Conservation (phyloP, 1,139 yeast genomes). For the Barnettozyma hawaiiensis region DNA sequence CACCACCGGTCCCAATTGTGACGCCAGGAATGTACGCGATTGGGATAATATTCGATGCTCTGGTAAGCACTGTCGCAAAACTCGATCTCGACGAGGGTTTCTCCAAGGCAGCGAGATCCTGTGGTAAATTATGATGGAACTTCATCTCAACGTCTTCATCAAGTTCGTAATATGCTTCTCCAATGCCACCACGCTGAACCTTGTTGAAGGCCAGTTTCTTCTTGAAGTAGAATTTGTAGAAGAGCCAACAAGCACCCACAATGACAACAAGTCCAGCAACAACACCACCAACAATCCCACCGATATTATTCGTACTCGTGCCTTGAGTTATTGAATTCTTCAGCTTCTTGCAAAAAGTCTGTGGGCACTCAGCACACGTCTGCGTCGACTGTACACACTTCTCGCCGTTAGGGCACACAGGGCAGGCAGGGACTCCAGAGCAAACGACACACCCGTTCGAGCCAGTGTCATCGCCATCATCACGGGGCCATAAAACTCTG, state of each 20-base stretch:
- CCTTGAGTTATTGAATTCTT: slow-evolving; percentile 13
- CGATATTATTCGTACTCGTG: slow-evolving; percentile 12
- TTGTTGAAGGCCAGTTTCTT: slow-evolving; percentile 26
- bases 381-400: slow-evolving; percentile 47
- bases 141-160: slow-evolving; percentile 29
- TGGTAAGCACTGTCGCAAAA: slow-evolving; percentile 59
- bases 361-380: slow-evolving; percentile 54
- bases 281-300: slow-evolving; percentile 47
- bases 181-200: slow-evolving; percentile 23
- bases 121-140: slow-evolving; percentile 19
- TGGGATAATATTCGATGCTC: slow-evolving; percentile 87
- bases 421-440: slow-evolving; percentile 40
- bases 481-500: neutral
- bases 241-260: slow-evolving; percentile 32
- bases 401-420: slow-evolving; percentile 47
- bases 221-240: slow-evolving; percentile 36
- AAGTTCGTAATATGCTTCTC: slow-evolving; percentile 13
- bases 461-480: slow-evolving; percentile 20
- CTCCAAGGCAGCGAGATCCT: slow-evolving; percentile 33
- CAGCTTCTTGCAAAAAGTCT: slow-evolving; percentile 41
- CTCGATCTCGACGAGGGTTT: slow-evolving; percentile 31
- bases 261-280: slow-evolving; percentile 60
- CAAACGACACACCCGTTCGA: slow-evolving; percentile 47
- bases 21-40: slow-evolving; percentile 94
- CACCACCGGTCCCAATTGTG: slow-evolving; percentile 50